Percentiles rank a stretch among this genome's conserved stretches.
Evolutionary conservation across 2,329 filamentous ascomycete genomes (phyloP).

Genomic region (Kalaharituber pfeilii): DNA sequence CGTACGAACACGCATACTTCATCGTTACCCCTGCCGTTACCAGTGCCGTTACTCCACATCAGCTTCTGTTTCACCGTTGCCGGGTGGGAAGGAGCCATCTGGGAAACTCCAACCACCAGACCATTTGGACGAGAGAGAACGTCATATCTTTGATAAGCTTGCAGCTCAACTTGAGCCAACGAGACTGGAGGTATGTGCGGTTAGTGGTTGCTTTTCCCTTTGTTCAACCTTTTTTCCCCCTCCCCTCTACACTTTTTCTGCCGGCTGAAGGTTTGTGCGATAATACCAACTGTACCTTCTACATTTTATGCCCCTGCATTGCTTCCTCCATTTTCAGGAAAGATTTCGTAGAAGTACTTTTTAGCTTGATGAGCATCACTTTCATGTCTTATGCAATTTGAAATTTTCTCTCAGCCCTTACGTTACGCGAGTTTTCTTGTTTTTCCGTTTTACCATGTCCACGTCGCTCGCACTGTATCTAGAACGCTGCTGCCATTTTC

Average conservation of each 20-base stretch:
- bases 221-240: no score
- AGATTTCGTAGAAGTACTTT: neutral
- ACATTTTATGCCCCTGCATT: neutral
- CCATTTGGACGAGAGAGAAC: constrained; percentile 39
- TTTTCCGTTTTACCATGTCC: neutral
- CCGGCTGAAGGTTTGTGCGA: no score
- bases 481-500: neutral
- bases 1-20: neutral
- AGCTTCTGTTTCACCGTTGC: neutral
- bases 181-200: constrained; percentile 25
- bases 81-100: no score
- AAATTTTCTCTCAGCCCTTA: no score
- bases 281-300: neutral
- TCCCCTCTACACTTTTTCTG: no score
- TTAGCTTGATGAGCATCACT: constrained; percentile 14
- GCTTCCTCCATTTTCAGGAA: neutral
- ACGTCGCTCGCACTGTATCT: neutral
- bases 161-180: constrained; percentile 23
- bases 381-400: neutral
- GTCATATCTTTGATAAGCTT: constrained; percentile 38
- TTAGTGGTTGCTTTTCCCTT: no score
- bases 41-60: neutral
- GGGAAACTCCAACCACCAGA: constrained; percentile 26
- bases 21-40: neutral
- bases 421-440: neutral